Conservation (phyloP, 129 eudicot genomes). For the Mikania micrantha region DNA sequence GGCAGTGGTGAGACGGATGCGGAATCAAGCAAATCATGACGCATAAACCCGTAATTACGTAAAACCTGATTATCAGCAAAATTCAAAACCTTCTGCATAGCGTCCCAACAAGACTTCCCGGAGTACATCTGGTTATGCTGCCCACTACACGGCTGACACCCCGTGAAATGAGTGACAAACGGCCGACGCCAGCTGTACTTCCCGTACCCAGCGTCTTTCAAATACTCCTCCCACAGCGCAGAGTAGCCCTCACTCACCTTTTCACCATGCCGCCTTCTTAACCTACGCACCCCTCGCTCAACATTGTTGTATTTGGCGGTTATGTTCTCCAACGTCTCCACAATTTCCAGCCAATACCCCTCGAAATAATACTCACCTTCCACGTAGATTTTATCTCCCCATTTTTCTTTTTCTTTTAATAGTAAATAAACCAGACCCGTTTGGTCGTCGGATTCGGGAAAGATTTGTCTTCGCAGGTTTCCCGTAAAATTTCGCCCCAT, state of each 20-base stretch:
- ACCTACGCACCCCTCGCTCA: conserved; percentile 36
- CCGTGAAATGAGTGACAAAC: conserved; percentile 85
- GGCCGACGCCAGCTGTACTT: conserved; percentile 59
- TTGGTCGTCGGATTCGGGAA: conserved; percentile 72
- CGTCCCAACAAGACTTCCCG: conserved; percentile 47
- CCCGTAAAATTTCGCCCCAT: conserved; percentile 53
- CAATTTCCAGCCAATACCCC: conserved; percentile 89
- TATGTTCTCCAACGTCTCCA: conserved; percentile 39
- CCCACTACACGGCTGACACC: conserved; percentile 92
- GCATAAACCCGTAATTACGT: conserved; percentile 68
- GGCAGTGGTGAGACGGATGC: conserved; percentile 46
- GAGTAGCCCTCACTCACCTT: conserved; percentile 46
- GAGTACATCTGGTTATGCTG: conserved; percentile 61
- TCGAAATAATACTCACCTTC: conserved; percentile 72
- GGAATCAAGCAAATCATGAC: conserved; percentile 48
- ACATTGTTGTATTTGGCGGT: conserved; percentile 33
- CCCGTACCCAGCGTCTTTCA: conserved; percentile 54
- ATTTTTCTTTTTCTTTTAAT: conserved; percentile 53
- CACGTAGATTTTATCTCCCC: conserved; percentile 64
- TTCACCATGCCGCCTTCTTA: conserved; percentile 74
- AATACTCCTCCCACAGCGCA: conserved; percentile 44
- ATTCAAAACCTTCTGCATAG: conserved; percentile 58
- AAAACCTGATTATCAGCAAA: conserved; percentile 92
- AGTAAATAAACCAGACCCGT: conserved; percentile 65
- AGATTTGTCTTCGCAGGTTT: conserved; percentile 51